Conservation (phyloP, 208 protist genomes). For the Leishmania lainsoni region DNA sequence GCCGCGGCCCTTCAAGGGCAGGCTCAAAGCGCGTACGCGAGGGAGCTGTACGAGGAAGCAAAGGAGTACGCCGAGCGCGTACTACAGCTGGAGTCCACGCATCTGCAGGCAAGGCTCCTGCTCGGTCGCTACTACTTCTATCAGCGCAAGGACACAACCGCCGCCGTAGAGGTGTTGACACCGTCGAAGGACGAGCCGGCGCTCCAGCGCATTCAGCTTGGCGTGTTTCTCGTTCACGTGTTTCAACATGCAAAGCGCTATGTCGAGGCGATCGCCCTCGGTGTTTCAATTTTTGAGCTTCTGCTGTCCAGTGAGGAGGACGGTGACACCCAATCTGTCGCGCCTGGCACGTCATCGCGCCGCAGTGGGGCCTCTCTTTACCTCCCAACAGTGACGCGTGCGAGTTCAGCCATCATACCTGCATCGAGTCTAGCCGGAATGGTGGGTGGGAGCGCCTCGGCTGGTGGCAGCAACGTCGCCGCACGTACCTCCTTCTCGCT, state of each 20-base stretch:
- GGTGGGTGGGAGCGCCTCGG: constrained; percentile 30
- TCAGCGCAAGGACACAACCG: constrained; percentile 49
- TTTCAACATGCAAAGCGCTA: constrained; percentile 67
- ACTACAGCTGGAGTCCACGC: constrained; percentile 58
- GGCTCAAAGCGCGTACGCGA: constrained; percentile 62
- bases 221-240: constrained; percentile 68
- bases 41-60: constrained; percentile 35
- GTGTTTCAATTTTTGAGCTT: constrained; percentile 84
- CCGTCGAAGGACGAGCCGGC: constrained; percentile 64
- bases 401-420: constrained; percentile 87
- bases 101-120: constrained; percentile 76
- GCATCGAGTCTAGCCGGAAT: constrained; percentile 58
- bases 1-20: constrained; percentile 59
- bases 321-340: constrained; percentile 82
- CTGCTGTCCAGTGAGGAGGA: constrained; percentile 81
- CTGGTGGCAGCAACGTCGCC: constrained; percentile 20
- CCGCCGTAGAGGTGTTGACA: constrained; percentile 65
- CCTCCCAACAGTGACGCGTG: constrained; percentile 78
- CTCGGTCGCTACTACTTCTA: constrained; percentile 75
- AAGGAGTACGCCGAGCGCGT: constrained; percentile 36
- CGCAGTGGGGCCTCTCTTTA: constrained; percentile 48
- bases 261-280: constrained; percentile 78
- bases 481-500: constrained; percentile 60
- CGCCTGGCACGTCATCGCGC: constrained; percentile 44
- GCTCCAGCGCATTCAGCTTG: constrained; percentile 84